phyloP scores from a whole-genome alignment of 768 basidiomycete genomes.

The Trametes gibbosa region DNA sequence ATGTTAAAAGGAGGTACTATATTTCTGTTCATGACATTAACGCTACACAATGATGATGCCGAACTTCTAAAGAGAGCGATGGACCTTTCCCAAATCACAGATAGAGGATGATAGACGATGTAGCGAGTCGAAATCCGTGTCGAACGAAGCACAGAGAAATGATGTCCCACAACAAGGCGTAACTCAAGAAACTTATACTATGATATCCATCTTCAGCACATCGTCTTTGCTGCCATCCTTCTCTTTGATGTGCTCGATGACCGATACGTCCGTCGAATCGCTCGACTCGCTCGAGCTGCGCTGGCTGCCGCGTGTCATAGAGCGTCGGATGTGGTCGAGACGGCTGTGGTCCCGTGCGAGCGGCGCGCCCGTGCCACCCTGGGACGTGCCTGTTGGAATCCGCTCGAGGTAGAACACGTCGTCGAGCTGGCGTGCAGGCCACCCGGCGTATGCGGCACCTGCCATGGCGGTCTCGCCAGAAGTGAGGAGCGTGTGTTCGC shows the following conservation, averaged over 20 bases:
- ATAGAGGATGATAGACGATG: not conserved
- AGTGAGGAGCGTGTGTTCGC: constrained; percentile 45
- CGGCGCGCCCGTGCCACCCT: not conserved
- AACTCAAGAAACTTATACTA: not conserved
- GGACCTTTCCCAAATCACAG: not conserved
- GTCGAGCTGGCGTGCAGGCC: constrained; percentile 40
- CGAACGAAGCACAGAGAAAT: not conserved
- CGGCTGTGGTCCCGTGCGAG: constrained; percentile 5
- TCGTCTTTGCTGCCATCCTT: not conserved
- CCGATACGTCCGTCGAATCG: not conserved
- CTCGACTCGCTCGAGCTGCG: not conserved
- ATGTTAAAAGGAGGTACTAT: too few relatives aligned
- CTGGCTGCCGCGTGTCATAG: not conserved
- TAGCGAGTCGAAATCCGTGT: too few relatives aligned
- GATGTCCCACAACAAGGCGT: not conserved
- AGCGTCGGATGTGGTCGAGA: constrained; percentile 9
- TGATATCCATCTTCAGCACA: not conserved
- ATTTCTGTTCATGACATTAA: too few relatives aligned
- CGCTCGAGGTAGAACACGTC: constrained; percentile 9
- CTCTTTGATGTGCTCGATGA: not conserved
- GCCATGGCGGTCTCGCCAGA: constrained; percentile 46
- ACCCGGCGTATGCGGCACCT: constrained; percentile 40
- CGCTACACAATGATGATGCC: too few relatives aligned
- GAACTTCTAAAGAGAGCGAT: too few relatives aligned
- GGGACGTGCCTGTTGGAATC: not conserved